Base-by-base conservation (phyloP, 192 early-diverging fungal species). In the Coemansia sp. region DNA sequence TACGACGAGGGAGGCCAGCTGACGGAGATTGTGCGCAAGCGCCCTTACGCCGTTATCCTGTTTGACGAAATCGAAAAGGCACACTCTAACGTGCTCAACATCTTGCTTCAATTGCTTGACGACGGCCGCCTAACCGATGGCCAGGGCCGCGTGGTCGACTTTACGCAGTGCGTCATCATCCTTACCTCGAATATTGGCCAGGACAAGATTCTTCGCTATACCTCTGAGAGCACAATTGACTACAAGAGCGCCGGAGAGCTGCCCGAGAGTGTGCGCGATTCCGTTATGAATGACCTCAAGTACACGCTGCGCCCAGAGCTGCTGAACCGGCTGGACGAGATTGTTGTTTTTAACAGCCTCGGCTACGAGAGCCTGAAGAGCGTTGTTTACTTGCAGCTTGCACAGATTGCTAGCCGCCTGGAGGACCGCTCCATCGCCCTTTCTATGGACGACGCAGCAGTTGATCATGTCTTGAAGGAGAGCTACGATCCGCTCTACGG, bases 1-100 rank as follows among this genome's bases (percentile, higher is more conserved):
- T 90, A 94, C 68, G 95, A 98, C 53, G 90, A 94, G 60, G 95
- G 95, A 50, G 95, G 95, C 6, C 92, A 99, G 64, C 80, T 99
- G 39, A 99, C 95, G 10, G 97, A 99, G 80, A 82, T 88, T 4
- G 87, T 99, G 34, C 87, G 97, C 46, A 84, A 92, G 56, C 85
- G 88, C 34, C 95, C 95, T 14, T 97, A 97, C 83, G 87, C 85
- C 27, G 93, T 99, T 7, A 81, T 99, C 19, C 85, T 99, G 21
- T 92, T 99, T 66, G 97, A 99, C 76, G 97, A 99, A 78, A 90
- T 99, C 53, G 97, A 99, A 61, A 99, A 99, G 81, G 95, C 95
- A 2, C 95, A 99, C 46, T 58, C 83, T 32, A 83, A 84, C 76
- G 91, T 93, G 15, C 82, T 90, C 17, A 92, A 91, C 58, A 81